Evolutionary conservation across 768 basidiomycete species (phyloP).

Genomic region (Coprinopsis strossmayeri): DNA sequence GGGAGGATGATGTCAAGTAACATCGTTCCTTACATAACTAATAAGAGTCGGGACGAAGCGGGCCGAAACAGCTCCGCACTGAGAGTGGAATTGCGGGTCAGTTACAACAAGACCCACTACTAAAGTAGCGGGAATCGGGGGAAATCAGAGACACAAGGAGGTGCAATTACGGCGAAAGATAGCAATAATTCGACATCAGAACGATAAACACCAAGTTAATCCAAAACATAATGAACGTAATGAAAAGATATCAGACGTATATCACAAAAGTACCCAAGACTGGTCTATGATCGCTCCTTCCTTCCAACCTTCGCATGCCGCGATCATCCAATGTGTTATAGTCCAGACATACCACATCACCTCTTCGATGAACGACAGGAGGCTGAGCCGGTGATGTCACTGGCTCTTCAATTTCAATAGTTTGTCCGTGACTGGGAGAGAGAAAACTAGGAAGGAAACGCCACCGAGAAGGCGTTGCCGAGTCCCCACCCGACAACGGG

Average conservation of each 20-base stretch:
- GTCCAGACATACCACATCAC: constrained; percentile 65
- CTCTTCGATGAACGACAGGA: constrained; percentile 35
- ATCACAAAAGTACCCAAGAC: constrained; percentile 76
- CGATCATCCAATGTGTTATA: constrained; percentile 74
- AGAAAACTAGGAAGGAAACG: constrained; percentile 46
- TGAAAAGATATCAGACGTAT: constrained; percentile 47
- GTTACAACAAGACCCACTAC: no score
- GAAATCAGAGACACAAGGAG: no score
- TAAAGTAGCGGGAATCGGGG: no score
- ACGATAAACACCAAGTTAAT: no score
- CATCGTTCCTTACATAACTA: no score
- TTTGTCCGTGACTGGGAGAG: constrained; percentile 22
- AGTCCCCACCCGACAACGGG: constrained; percentile 15
- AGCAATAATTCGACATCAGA: no score
- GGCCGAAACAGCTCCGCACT: no score
- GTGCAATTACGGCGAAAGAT: no score
- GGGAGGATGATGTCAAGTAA: no score
- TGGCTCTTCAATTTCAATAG: constrained; percentile 4
- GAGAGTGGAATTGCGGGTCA: no score
- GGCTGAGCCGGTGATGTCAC: constrained; percentile 13
- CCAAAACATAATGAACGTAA: no score
- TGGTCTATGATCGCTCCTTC: constrained; percentile 78
- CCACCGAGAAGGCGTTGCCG: constrained; percentile 32
- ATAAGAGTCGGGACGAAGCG: no score
- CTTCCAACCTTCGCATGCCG: constrained; percentile 69